Evolutionary conservation across 2,329 filamentous ascomycete species (phyloP).

Genomic region (Verticillium isaacii): DNA sequence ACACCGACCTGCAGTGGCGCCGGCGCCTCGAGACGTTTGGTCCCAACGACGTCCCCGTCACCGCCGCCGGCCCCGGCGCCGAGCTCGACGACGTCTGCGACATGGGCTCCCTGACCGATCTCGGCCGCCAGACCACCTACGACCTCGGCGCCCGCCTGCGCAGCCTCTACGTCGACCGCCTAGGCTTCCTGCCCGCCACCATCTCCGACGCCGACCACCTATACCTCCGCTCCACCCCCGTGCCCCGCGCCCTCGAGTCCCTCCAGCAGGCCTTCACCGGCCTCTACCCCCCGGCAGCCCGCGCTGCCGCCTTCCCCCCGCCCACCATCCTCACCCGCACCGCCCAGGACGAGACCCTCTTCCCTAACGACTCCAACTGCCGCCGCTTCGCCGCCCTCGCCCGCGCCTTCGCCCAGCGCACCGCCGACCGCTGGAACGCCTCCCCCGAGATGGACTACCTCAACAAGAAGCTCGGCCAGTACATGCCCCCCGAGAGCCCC

Average conservation of each 20-base stretch:
- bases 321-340: slow-evolving; percentile 63
- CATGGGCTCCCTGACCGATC: slow-evolving; percentile 71
- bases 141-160: slow-evolving; percentile 64
- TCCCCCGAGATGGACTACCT: slow-evolving; percentile 80
- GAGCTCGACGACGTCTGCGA: slow-evolving; percentile 80
- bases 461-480: slow-evolving; percentile 71
- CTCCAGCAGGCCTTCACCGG: slow-evolving; percentile 72
- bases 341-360: slow-evolving; percentile 69
- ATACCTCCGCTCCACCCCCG: slow-evolving; percentile 70
- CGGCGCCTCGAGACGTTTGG: slow-evolving; percentile 82
- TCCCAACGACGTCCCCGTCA: slow-evolving; percentile 59
- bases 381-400: slow-evolving; percentile 66
- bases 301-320: slow-evolving; percentile 44
- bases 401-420: slow-evolving; percentile 65
- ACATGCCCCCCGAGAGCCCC: slow-evolving; percentile 70
- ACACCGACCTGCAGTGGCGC: slow-evolving; percentile 53
- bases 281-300: slow-evolving; percentile 59
- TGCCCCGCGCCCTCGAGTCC: slow-evolving; percentile 72
- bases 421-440: slow-evolving; percentile 69
- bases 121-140: slow-evolving; percentile 67
- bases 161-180: slow-evolving; percentile 68
- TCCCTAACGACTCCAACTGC: slow-evolving; percentile 70
- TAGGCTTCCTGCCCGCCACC: slow-evolving; percentile 61
- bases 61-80: slow-evolving; percentile 62
- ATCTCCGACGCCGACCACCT: slow-evolving; percentile 52